A percentile compares a stretch with the other conserved stretches of the same genome.
phyloP scores from a whole-genome alignment of 31 red algal genomes.

The Pterothamnion heteromorphum region DNA sequence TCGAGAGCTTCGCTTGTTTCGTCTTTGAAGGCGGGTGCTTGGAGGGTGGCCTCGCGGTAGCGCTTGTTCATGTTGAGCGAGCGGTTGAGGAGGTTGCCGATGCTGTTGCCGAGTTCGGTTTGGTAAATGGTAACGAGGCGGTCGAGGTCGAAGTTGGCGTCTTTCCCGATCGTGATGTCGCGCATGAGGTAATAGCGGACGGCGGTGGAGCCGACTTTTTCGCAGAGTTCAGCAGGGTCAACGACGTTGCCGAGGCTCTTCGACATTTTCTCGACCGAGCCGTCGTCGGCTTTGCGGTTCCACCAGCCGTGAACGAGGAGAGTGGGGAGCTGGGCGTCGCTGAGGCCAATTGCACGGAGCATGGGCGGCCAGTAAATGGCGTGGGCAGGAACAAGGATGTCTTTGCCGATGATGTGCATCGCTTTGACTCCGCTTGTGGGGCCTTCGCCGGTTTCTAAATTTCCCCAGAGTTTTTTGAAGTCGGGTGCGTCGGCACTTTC shows the following conservation, averaged over 20 bases:
- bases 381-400: constrained; percentile 95
- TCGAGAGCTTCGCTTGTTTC: constrained; percentile 51
- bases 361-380: constrained; percentile 99
- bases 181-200: constrained; percentile 91
- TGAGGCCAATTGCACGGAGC: constrained; percentile 63
- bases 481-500: too few relatives aligned
- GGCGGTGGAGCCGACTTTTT: constrained; percentile 73
- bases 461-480: too few relatives aligned
- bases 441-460: too few relatives aligned
- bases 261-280: constrained; percentile 97
- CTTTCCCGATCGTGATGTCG: constrained; percentile 79
- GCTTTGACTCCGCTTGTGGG: too few relatives aligned
- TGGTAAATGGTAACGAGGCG: constrained; percentile 74
- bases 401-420: constrained; percentile 97
- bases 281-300: constrained; percentile 85
- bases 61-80: constrained; percentile 73
- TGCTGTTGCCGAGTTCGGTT: constrained; percentile 80
- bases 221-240: constrained; percentile 70
- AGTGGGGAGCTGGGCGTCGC: constrained; percentile 60
- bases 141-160: constrained; percentile 84
- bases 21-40: constrained; percentile 42
- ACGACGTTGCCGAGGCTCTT: constrained; percentile 91
- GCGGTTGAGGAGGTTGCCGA: constrained; percentile 86
- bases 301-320: constrained; percentile 87
- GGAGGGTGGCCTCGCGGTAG: constrained; percentile 65